A percentile compares a stretch with the other conserved stretches of the same genome.
Conservation (phyloP, 2,329 filamentous ascomycete genomes). For the Penicillium vulpinum region DNA sequence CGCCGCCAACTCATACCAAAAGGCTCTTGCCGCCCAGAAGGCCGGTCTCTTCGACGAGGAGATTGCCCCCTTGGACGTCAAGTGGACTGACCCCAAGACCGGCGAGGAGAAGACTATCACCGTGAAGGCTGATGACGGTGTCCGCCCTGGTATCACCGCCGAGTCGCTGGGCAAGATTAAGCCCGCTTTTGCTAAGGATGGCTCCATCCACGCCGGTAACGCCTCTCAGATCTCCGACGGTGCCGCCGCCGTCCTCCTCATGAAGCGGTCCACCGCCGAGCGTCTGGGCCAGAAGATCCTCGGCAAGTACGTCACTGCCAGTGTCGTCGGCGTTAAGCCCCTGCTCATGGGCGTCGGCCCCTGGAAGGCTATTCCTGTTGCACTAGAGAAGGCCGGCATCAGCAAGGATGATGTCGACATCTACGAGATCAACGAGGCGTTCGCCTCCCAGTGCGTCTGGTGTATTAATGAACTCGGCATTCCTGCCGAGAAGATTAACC, state of each 20-base stretch:
- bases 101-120: conserved; percentile 80
- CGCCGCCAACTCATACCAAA: conserved; percentile 88
- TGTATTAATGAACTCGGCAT: conserved; percentile 85
- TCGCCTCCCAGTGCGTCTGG: conserved; percentile 92
- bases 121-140: conserved; percentile 82
- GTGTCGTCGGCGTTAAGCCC: conserved; percentile 84
- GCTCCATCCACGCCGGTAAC: conserved; percentile 93
- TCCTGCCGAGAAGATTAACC: conserved; percentile 85
- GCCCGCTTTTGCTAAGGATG: conserved; percentile 86
- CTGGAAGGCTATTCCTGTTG: conserved; percentile 93
- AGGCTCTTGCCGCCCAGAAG: conserved; percentile 81
- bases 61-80: conserved; percentile 81
- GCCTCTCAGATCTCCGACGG: conserved; percentile 95
- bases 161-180: conserved; percentile 90
- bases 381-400: conserved; percentile 83
- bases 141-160: conserved; percentile 79
- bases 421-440: conserved; percentile 99
- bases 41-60: conserved; percentile 90
- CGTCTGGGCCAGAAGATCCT: conserved; percentile 83
- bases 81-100: conserved; percentile 87
- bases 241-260: conserved; percentile 89
- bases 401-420: conserved; percentile 90
- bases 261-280: conserved; percentile 91
- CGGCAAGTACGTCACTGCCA: conserved; percentile 86
- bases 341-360: conserved; percentile 95